A percentile compares a stretch with the other conserved stretches of the same genome.
phyloP scores from a whole-genome alignment of 2,329 filamentous ascomycete genomes.

The Zelopaecilomyces penicillatus region DNA sequence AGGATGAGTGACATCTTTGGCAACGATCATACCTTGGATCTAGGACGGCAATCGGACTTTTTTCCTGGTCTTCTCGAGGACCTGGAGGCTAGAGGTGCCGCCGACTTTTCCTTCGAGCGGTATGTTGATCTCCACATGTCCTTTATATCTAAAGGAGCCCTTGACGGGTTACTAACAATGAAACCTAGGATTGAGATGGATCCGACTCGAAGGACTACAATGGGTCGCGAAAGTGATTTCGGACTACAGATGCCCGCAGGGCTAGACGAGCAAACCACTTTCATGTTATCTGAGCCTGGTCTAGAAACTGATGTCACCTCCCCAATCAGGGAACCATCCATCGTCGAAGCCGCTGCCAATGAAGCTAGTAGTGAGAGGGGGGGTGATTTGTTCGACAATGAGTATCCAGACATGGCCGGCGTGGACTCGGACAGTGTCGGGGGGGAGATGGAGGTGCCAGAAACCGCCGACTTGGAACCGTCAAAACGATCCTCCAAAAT shows the following conservation, averaged over 20 bases:
- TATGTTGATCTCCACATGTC: conserved; percentile 14
- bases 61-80: conserved; percentile 41
- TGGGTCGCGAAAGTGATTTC: conserved; percentile 42
- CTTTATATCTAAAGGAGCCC: not conserved
- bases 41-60: conserved; percentile 41
- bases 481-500: not conserved
- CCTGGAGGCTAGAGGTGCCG: conserved; percentile 28
- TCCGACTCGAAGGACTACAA: conserved; percentile 28
- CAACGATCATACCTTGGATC: conserved; percentile 30
- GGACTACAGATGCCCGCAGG: conserved; percentile 40
- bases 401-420: conserved; percentile 5
- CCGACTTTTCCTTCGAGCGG: conserved; percentile 37
- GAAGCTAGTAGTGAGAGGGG: conserved; percentile 3
- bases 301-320: conserved; percentile 21
- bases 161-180: conserved; percentile 8
- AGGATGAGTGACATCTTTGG: conserved; percentile 45
- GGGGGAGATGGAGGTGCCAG: conserved; percentile 1
- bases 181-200: conserved; percentile 30
- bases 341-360: conserved; percentile 13
- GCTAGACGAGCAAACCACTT: conserved; percentile 42
- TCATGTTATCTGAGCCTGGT: conserved; percentile 33
- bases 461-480: not conserved
- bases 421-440: conserved; percentile 2
- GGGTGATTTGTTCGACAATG: conserved; percentile 9
- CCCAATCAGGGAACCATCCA: conserved; percentile 14